phyloP scores from a whole-genome alignment of 2,329 filamentous ascomycete species.

The Fusarium hainanense region DNA sequence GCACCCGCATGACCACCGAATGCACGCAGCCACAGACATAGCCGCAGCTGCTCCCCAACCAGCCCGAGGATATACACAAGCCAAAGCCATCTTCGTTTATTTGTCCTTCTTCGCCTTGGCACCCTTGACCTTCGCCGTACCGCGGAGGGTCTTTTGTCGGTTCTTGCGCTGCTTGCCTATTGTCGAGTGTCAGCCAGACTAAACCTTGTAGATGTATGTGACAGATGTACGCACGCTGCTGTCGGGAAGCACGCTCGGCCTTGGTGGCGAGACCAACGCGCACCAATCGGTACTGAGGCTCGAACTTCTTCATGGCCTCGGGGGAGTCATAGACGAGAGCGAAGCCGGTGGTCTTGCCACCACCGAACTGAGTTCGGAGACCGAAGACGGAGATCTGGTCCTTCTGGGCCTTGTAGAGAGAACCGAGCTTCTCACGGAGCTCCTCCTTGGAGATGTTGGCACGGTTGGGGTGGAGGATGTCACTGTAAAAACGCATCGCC shows the following conservation, averaged over 20 bases:
- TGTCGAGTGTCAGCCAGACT: conserved; percentile 27
- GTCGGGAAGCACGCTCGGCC: conserved; percentile 97
- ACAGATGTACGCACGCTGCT: conserved; percentile 85
- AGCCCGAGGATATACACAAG: conserved; percentile 49
- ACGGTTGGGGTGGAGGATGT: conserved; percentile 98
- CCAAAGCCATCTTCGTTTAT: conserved; percentile 66
- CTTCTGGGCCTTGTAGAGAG: conserved; percentile 98
- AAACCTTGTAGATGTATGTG: neutral
- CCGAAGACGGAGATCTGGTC: conserved; percentile 98
- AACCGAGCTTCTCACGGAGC: conserved; percentile 92
- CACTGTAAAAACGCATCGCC: conserved; percentile 66
- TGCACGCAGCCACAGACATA: conserved; percentile 45
- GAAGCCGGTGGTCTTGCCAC: conserved; percentile 99
- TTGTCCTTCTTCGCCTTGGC: conserved; percentile 94
- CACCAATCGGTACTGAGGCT: conserved; percentile 97
- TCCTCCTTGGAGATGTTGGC: conserved; percentile 99
- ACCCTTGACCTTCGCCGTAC: conserved; percentile 98
- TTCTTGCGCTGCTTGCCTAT: conserved; percentile 99
- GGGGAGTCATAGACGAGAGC: conserved; percentile 98
- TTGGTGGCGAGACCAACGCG: conserved; percentile 92
- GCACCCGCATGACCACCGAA: conserved; percentile 46
- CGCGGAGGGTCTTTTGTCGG: conserved; percentile 97
- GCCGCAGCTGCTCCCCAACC: conserved; percentile 41
- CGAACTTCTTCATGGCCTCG: conserved; percentile 99
- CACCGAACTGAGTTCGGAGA: conserved; percentile 98